These are phyloP conservation scores for Carex kokanica DNA, from an alignment of 176 grass and related monocot species.

Conservation along the genomic window DNA sequence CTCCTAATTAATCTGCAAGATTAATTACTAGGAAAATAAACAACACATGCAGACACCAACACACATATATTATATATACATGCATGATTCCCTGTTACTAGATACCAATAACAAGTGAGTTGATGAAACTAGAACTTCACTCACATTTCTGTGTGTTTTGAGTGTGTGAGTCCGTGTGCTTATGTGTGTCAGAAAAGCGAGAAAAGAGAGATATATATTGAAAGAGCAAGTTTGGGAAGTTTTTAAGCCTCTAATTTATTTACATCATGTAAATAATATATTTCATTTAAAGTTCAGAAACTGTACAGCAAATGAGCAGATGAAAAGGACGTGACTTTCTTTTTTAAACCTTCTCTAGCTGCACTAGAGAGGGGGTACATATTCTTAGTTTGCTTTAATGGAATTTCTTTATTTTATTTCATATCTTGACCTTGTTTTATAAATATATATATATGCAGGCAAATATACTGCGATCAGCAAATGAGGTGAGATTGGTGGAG, in stretches of 20 bases:
- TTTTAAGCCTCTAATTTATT: neutral
- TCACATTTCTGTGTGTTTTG: neutral
- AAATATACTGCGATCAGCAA: slow-evolving; percentile 48
- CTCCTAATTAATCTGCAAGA: neutral
- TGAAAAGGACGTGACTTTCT: neutral
- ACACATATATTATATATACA: neutral
- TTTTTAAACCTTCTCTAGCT: neutral
- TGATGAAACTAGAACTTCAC: neutral
- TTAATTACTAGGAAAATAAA: neutral
- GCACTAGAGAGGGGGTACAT: neutral
- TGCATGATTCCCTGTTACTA: too few species aligned
- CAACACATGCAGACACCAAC: neutral
- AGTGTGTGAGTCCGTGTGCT: neutral
- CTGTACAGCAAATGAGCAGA: neutral
- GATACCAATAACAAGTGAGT: neutral
- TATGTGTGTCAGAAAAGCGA: neutral
- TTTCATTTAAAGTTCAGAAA: neutral
- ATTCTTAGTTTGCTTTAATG: neutral
- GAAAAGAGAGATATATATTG: neutral
- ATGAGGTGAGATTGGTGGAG: slow-evolving; percentile 94
- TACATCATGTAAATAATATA: neutral
- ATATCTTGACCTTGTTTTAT: neutral
- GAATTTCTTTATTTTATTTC: neutral
- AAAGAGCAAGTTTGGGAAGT: neutral
- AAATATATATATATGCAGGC: slow-evolving; percentile 43